Evolutionary conservation across 805 yeast species (phyloP).

Genomic region (Metschnikowia hibisci): DNA sequence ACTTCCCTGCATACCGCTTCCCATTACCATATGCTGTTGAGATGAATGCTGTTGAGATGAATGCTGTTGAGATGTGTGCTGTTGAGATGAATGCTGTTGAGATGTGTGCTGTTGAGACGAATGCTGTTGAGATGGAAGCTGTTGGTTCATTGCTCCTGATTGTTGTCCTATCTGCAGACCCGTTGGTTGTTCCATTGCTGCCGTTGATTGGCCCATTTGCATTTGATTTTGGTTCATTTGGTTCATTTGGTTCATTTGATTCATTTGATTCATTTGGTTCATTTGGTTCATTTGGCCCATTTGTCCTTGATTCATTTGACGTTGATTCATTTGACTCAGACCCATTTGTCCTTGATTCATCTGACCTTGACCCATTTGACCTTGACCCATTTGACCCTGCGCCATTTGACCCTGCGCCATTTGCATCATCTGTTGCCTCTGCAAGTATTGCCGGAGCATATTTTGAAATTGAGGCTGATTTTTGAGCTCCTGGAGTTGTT

Average conservation of each 20-base stretch:
- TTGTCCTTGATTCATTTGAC: neutral
- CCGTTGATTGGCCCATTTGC: neutral
- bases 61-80: constrained; percentile 1
- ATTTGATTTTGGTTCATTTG: neutral
- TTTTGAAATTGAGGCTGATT: constrained; percentile 43
- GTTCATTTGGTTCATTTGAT: neutral
- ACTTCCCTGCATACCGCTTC: no score
- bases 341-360: neutral
- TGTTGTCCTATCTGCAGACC: neutral
- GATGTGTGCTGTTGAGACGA: no score
- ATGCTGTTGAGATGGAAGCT: no score
- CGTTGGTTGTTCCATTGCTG: neutral
- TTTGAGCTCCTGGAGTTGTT: constrained; percentile 40
- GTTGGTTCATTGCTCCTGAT: constrained; percentile 9
- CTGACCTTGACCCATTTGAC: constrained; percentile 13
- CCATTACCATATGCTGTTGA: neutral
- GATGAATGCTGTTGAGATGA: constrained; percentile 1
- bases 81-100: constrained; percentile 3
- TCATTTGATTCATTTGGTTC: neutral
- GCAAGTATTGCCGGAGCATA: constrained; percentile 38
- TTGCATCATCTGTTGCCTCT: constrained; percentile 35
- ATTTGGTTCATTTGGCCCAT: neutral
- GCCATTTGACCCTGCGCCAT: constrained; percentile 8
- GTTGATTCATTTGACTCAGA: neutral
- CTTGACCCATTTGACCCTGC: constrained; percentile 14